Conservation (phyloP, 2,329 filamentous ascomycete species). For the Akanthomyces muscarius region DNA sequence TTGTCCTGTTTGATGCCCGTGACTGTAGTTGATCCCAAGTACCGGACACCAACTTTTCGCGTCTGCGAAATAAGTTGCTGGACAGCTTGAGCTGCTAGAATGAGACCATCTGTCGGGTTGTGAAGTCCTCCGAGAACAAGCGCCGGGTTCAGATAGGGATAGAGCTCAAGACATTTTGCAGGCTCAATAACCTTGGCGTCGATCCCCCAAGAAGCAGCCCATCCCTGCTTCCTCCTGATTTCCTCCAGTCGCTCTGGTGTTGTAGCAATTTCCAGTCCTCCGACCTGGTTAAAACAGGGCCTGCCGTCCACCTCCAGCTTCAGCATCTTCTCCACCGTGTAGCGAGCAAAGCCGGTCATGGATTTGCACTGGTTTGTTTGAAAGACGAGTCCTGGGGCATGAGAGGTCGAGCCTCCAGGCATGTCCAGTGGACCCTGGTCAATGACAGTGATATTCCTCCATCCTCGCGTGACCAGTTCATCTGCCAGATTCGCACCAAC, state of each 20-base stretch:
- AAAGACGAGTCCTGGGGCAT: conserved; percentile 61
- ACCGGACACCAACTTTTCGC: conserved; percentile 52
- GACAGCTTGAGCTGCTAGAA: conserved; percentile 57
- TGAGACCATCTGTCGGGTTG: conserved; percentile 58
- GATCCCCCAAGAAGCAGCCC: conserved; percentile 58
- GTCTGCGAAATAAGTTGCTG: conserved; percentile 58
- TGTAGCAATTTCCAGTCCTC: conserved; percentile 59
- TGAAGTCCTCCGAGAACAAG: conserved; percentile 55
- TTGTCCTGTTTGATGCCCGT: conserved; percentile 50
- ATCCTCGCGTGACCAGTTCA: conserved; percentile 59
- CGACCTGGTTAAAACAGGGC: conserved; percentile 58
- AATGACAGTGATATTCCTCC: conserved; percentile 60
- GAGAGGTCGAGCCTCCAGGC: conserved; percentile 62
- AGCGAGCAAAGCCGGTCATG: conserved; percentile 55
- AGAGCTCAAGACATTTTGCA: conserved; percentile 49
- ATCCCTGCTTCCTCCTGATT: conserved; percentile 59
- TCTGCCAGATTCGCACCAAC: conserved; percentile 62
- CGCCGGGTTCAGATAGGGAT: conserved; percentile 51
- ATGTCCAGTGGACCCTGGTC: conserved; percentile 60
- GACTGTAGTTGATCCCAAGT: conserved; percentile 53
- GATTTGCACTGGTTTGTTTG: conserved; percentile 57
- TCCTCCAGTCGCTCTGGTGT: conserved; percentile 56
- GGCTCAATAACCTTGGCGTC: conserved; percentile 47
- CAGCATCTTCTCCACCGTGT: conserved; percentile 58
- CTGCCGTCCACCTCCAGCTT: conserved; percentile 39